Base-by-base conservation (phyloP, 805 yeast genomes). In the Candida chilensis region DNA sequence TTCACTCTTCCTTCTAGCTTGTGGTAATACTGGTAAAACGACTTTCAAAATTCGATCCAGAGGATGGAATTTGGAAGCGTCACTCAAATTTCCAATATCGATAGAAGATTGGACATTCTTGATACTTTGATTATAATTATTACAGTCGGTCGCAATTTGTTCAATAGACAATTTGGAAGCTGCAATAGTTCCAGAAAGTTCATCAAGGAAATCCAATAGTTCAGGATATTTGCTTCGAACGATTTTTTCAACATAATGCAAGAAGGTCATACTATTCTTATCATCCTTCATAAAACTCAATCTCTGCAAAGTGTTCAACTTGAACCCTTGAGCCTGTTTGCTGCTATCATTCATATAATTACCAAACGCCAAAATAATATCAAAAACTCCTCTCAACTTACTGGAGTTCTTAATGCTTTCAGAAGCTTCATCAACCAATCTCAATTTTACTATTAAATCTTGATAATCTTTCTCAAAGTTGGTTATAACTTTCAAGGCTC, bases 291-390 rank as follows among this genome's bases (percentile, higher is more conserved):
- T 71, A 48, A 80, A 81, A 20, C 75, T 71, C 37, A 82, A 60
- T 46, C 86, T 64, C 41, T 71, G 83, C 35, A 82, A 60, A 0
- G 90, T 78, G 27, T 77, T 67, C 34, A 82, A 57, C 42, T 71
- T 78, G 52, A 82, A 80, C 14, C 94, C 94, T 20, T 63, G 62
- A 0, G 84, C 87, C 37, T 70, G 68, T 42, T 77, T 81, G 4
- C 78, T 62, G 5, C 64, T 52, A 42, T 78, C 86, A 47, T 82
- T 82, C 92, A 82, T 82, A 41, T 71, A 80, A 42, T 82, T 82
- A 37, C 92, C 94, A 33, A 82, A 72, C 10, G 77, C 75, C 39
- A 78, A 70, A 36, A 82, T 78, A 26, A 82, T 71, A 37, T 71
- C 75, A 36, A 82, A 66, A 3, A 81, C 69, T 31, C 64, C 63